A percentile compares a stretch with the other conserved stretches of the same genome.
Evolutionary conservation across 805 yeast genomes (phyloP).

Genomic region (Yarrowia hollandica): DNA sequence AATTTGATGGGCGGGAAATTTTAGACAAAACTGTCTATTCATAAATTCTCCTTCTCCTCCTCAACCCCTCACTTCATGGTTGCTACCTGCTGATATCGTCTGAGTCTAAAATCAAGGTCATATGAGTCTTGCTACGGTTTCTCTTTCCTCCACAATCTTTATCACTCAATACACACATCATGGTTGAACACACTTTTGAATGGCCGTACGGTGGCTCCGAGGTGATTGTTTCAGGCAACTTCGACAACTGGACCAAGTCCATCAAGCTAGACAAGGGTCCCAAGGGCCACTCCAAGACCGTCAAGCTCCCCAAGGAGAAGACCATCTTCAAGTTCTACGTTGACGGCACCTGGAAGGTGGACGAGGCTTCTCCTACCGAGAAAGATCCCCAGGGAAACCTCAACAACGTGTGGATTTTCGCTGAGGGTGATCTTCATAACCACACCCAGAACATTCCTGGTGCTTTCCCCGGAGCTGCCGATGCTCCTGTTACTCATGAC

Average conservation of each 20-base stretch:
- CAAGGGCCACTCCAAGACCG: conserved; percentile 40
- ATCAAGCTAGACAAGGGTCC: conserved; percentile 51
- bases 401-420: conserved; percentile 26
- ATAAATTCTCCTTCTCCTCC: background rate
- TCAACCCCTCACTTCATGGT: no score
- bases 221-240: conserved; percentile 61
- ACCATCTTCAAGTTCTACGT: conserved; percentile 56
- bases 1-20: no score
- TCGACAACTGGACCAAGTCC: conserved; percentile 57
- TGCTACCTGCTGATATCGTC: no score
- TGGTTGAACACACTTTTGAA: conserved; percentile 21
- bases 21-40: background rate
- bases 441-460: conserved; percentile 27
- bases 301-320: conserved; percentile 33
- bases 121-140: no score
- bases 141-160: background rate
- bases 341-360: conserved; percentile 59
- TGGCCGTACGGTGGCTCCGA: conserved; percentile 35
- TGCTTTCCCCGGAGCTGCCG: conserved; percentile 7
- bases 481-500: background rate
- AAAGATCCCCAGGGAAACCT: conserved; percentile 32
- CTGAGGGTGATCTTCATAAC: conserved; percentile 13
- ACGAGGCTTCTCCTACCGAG: conserved; percentile 38
- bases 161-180: background rate
- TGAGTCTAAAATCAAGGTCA: no score